Evolutionary conservation across 306 rosid species (phyloP), one percentile per base, ranked within the genome.

Genomic region (Cicer cuneatum): DNA sequence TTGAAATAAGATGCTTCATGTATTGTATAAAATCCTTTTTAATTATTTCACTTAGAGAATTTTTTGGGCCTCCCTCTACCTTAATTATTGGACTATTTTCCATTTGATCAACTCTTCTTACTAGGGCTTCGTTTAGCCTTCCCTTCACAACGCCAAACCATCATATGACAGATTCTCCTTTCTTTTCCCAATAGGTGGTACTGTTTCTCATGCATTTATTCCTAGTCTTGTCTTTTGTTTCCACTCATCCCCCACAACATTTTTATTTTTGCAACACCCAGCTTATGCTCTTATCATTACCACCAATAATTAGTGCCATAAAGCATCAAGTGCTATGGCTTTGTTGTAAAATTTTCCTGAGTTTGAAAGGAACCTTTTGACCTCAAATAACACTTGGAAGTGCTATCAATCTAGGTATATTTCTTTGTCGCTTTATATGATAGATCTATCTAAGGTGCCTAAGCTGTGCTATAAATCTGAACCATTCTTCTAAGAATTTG

Each of bases 291-390:
- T 37, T 48, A 43, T 48, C 18, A 7, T 61, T 18, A 37, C 61
- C 67, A 12, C 59, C 49, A 47, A 48, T 9, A 48, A 37, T 62
- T 41, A 62, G 78, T 37, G 15, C 37, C 62, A 18, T 49, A 16
- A 45, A 59, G 13, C 10, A 61, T 46, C 13, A 43, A 45, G 43
- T 43, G 21, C 33, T 73, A 7, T 60, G 49, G 13, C 16, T 74
- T 5, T 38, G 48, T 9, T 9, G 52, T 49, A 63, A 38, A 51
- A 38, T 5, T 37, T 74, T 18, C 49, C 64, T 16, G 61, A 6
- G 51, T 48, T 49, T 19, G 69, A 18, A 13, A 13, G 13, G 49
- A 37, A 38, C 53, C 77, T 73, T 73, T 60, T 35, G 41, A 46
- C 24, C 48, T 45, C 69, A 39, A 74, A 74, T 51, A 64, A 39